Evolutionary conservation across 768 basidiomycete genomes (phyloP).

Genomic region (Lactifluus piperatus): DNA sequence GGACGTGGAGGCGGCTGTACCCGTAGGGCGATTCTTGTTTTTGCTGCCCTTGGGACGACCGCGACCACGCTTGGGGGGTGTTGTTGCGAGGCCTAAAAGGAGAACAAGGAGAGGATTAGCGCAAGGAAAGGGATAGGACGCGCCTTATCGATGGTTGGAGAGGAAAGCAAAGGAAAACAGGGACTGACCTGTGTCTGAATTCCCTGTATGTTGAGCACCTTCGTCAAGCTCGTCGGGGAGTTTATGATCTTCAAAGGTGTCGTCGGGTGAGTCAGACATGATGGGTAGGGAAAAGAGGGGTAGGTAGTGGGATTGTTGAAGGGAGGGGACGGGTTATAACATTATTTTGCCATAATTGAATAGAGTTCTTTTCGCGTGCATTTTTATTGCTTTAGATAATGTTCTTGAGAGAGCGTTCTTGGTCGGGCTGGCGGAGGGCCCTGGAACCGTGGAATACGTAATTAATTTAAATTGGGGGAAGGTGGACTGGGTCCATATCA

Average conservation of each 20-base stretch:
- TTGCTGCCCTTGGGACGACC: slow-evolving; percentile 89
- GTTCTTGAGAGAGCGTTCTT: slow-evolving; percentile 26
- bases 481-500: slow-evolving; percentile 15
- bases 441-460: slow-evolving; percentile 23
- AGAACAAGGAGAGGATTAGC: slow-evolving; percentile 24
- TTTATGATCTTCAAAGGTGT: slow-evolving; percentile 46
- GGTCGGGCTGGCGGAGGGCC: slow-evolving; percentile 20
- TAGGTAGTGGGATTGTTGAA: slow-evolving; percentile 30
- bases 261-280: slow-evolving; percentile 58
- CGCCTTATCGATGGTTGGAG: slow-evolving; percentile 21
- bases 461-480: slow-evolving; percentile 21
- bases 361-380: slow-evolving; percentile 65
- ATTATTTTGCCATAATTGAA: slow-evolving; percentile 26
- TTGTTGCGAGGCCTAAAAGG: slow-evolving; percentile 28
- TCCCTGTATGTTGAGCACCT: slow-evolving; percentile 36
- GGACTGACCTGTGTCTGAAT: slow-evolving; percentile 25
- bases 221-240: slow-evolving; percentile 51
- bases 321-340: slow-evolving; percentile 59
- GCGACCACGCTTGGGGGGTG: slow-evolving; percentile 63
- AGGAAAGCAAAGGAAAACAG: background rate
- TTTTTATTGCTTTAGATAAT: slow-evolving; percentile 35
- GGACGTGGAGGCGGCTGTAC: slow-evolving; percentile 25
- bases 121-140: slow-evolving; percentile 15
- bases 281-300: slow-evolving; percentile 23
- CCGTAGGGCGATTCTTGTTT: slow-evolving; percentile 45